Evolutionary conservation across 2,329 filamentous ascomycete species (phyloP).

Genomic region (Cytospora schulzeri): DNA sequence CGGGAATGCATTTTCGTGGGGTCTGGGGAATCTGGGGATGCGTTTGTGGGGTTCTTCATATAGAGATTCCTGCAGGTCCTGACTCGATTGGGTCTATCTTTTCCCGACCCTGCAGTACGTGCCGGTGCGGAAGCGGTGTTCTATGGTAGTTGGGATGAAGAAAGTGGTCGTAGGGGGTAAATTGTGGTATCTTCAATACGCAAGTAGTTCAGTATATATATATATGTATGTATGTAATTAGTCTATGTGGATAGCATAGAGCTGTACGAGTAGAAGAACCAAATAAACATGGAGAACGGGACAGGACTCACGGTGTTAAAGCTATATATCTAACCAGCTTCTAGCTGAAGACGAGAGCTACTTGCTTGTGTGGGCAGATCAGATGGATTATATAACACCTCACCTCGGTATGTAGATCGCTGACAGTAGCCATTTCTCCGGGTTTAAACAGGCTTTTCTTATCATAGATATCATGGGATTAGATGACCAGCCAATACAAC

Average conservation of each 20-base stretch:
- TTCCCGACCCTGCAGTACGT: no score
- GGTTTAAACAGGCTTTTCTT: background rate
- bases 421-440: background rate
- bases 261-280: no score
- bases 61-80: slow-evolving; percentile 11
- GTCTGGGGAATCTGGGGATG: slow-evolving; percentile 4
- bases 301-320: background rate
- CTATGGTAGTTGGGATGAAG: no score
- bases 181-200: no score
- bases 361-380: background rate
- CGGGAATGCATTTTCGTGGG: slow-evolving; percentile 7
- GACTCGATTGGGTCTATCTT: background rate
- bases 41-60: slow-evolving; percentile 15
- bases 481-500: background rate
- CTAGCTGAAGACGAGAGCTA: background rate
- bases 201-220: no score
- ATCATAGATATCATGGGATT: background rate
- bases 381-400: background rate
- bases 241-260: no score
- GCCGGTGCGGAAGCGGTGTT: no score
- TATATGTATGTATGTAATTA: no score
- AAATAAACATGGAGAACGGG: background rate
- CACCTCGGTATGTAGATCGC: background rate
- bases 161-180: no score
- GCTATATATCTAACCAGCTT: no score